Percentiles rank a stretch among this genome's conserved stretches.
These are phyloP conservation scores for Pharus latifolius DNA, from an alignment of 176 grass and related monocot genomes.

Conservation along the genomic window DNA sequence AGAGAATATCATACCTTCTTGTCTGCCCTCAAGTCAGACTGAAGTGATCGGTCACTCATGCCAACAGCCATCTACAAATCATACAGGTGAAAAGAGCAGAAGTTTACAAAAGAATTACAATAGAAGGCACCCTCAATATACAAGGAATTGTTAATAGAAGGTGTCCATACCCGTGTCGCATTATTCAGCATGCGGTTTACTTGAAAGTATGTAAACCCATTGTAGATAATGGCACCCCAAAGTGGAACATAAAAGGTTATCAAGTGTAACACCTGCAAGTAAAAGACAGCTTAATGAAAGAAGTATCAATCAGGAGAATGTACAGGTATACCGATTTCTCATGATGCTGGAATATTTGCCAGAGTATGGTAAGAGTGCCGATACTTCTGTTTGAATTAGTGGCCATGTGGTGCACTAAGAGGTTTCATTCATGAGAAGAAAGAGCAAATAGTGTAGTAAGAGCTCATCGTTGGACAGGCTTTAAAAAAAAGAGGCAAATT, in stretches of 20 bases:
- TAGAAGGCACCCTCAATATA: conserved; percentile 4
- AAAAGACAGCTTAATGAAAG: neutral
- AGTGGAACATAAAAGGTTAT: conserved; percentile 94
- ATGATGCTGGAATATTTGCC: neutral
- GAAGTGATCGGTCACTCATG: conserved; percentile 72
- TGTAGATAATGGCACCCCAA: conserved; percentile 97
- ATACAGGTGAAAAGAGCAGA: conserved; percentile 5
- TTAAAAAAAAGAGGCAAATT: too few relatives aligned
- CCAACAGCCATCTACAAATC: conserved; percentile 84
- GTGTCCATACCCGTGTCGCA: conserved; percentile 56
- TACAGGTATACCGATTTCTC: too few relatives aligned
- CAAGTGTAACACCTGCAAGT: conserved; percentile 62
- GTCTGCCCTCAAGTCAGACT: conserved; percentile 60
- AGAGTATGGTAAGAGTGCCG: neutral
- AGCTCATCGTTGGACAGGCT: too few relatives aligned
- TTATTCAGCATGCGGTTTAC: conserved; percentile 91
- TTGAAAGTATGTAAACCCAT: conserved; percentile 92
- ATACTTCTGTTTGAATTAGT: neutral
- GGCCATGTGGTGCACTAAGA: neutral
- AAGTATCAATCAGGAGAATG: neutral
- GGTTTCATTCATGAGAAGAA: neutral
- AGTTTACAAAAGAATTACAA: conserved; percentile 1
- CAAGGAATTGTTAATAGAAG: neutral
- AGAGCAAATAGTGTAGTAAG: neutral
- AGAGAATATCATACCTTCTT: conserved; percentile 47